Evolutionary conservation across 2,329 filamentous ascomycete genomes (phyloP).

Genomic region (Byssoonygena ceratinophila): DNA sequence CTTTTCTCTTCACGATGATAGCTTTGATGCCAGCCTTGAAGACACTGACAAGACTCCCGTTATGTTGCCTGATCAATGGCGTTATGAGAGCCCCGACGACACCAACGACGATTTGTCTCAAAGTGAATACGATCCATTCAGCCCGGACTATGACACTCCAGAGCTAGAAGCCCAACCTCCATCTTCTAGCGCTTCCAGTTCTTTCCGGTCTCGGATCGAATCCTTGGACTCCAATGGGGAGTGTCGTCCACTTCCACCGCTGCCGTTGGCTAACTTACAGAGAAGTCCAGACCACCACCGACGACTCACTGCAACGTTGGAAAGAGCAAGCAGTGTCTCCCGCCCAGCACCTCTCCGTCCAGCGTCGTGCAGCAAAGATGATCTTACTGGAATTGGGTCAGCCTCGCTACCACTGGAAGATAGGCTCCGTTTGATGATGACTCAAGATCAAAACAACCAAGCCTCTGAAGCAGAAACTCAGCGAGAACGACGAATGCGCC

Average conservation of each 20-base stretch:
- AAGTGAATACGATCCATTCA: conserved; percentile 57
- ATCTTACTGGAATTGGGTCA: conserved; percentile 66
- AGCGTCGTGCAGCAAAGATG: conserved; percentile 59
- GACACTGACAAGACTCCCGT: conserved; percentile 96
- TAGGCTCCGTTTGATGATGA: conserved; percentile 76
- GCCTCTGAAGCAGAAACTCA: conserved; percentile 56
- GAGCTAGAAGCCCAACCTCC: conserved; percentile 50
- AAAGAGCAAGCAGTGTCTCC: conserved; percentile 56
- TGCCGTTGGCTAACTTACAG: conserved; percentile 47
- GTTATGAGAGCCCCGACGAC: conserved; percentile 58
- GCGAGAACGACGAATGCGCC: conserved; percentile 57
- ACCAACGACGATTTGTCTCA: conserved; percentile 46
- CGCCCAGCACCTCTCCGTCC: conserved; percentile 62
- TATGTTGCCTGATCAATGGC: conserved; percentile 94
- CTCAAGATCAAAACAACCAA: conserved; percentile 52
- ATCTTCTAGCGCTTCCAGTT: conserved; percentile 22
- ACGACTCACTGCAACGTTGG: conserved; percentile 56
- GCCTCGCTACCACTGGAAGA: conserved; percentile 76
- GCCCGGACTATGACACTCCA: conserved; percentile 52
- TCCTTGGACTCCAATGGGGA: conserved; percentile 70
- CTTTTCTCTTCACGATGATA: conserved; percentile 62
- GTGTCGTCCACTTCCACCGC: conserved; percentile 72
- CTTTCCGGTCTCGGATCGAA: conserved; percentile 51
- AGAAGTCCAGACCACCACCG: conserved; percentile 43
- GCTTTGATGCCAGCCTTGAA: conserved; percentile 90